Evolutionary conservation across 768 basidiomycete species (phyloP).

Genomic region (Lanmaoa pseudosensibilis): DNA sequence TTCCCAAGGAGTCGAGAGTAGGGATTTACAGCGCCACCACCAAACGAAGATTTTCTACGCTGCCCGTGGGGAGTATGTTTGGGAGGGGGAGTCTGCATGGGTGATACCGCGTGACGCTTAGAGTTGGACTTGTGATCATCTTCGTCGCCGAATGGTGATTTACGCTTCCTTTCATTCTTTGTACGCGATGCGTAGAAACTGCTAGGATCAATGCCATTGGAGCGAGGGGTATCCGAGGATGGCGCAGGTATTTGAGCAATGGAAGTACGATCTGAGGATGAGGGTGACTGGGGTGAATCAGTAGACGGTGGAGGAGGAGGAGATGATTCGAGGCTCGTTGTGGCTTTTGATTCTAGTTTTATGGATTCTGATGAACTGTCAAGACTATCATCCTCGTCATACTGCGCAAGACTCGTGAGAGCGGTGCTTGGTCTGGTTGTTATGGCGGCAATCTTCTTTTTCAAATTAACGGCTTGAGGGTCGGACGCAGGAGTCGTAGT

Average conservation of each 20-base stretch:
- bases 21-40: conserved; percentile 35
- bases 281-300: conserved; percentile 32
- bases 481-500: conserved; percentile 31
- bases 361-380: conserved; percentile 24
- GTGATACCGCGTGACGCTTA: conserved; percentile 21
- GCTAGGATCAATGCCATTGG: conserved; percentile 32
- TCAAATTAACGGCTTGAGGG: conserved; percentile 53
- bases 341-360: conserved; percentile 17
- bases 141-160: conserved; percentile 37
- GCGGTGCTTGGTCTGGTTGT: conserved; percentile 33
- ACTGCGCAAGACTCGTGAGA: conserved; percentile 40
- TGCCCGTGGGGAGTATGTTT: conserved; percentile 23
- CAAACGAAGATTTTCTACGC: conserved; percentile 32
- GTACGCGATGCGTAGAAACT: conserved; percentile 39
- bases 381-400: conserved; percentile 42
- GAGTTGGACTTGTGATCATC: conserved; percentile 22
- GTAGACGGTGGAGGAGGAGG: conserved; percentile 36
- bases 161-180: conserved; percentile 40
- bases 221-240: conserved; percentile 23
- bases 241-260: conserved; percentile 16
- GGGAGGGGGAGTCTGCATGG: conserved; percentile 24
- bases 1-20: conserved; percentile 35
- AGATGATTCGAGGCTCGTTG: conserved; percentile 25
- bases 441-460: conserved; percentile 52
- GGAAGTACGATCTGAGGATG: conserved; percentile 32